These are phyloP conservation scores for Coccomyxa subellipsoidea DNA, from an alignment of 163 green algal species.

Conservation along the genomic window DNA sequence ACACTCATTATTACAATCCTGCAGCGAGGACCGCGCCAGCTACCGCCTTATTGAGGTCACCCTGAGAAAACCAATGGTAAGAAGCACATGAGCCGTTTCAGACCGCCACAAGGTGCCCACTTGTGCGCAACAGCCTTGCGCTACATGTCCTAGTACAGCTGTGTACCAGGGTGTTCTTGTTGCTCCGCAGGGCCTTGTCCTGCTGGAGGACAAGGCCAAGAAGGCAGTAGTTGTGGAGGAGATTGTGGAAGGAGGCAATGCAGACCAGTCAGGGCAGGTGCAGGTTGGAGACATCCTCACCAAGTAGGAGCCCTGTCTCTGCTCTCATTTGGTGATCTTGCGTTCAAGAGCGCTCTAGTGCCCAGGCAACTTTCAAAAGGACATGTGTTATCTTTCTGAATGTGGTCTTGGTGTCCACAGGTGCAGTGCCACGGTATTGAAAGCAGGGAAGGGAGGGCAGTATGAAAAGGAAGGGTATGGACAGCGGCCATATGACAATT, in stretches of 20 bases:
- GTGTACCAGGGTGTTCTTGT: too few relatives aligned
- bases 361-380: too few relatives aligned
- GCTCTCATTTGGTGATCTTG: too few relatives aligned
- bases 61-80: neutral
- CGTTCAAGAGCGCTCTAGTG: too few relatives aligned
- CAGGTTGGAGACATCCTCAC: slow-evolving; percentile 41
- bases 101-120: neutral
- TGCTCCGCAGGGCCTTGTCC: neutral
- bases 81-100: neutral
- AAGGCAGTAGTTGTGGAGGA: slow-evolving; percentile 18
- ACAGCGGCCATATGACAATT: slow-evolving; percentile 62
- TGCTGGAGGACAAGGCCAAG: neutral
- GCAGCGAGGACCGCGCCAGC: neutral
- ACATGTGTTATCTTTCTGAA: too few relatives aligned
- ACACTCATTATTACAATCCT: too few relatives aligned
- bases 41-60: neutral
- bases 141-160: too few relatives aligned
- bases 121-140: too few relatives aligned
- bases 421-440: slow-evolving; percentile 55
- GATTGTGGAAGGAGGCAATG: slow-evolving; percentile 39
- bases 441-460: slow-evolving; percentile 58
- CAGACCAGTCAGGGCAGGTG: slow-evolving; percentile 39
- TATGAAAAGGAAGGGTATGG: slow-evolving; percentile 59
- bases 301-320: neutral
- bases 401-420: neutral